Percentiles rank a stretch among this genome's conserved stretches.
Evolutionary conservation across 352 stramenopile species (phyloP).

Genomic region (Phytophthora syringae): DNA sequence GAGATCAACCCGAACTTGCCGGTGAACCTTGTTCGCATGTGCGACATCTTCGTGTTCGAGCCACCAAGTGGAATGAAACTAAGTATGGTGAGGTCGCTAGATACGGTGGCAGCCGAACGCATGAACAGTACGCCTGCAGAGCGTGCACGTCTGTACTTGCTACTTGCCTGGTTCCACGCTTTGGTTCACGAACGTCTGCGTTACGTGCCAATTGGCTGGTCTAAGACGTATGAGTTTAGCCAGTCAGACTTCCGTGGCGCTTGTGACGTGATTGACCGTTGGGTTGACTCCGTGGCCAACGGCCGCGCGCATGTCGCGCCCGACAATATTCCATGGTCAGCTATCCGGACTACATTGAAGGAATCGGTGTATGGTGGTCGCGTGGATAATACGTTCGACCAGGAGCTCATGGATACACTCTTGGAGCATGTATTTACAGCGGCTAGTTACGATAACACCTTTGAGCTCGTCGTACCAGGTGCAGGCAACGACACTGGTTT

Average conservation of each 20-base stretch:
- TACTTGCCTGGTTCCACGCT: slow-evolving; percentile 99
- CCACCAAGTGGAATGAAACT: slow-evolving; percentile 97
- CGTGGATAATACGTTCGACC: slow-evolving; percentile 97
- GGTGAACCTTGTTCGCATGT: slow-evolving; percentile 96
- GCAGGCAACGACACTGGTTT: slow-evolving; percentile 58
- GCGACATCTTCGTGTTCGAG: slow-evolving; percentile 98
- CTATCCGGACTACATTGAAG: slow-evolving; percentile 96
- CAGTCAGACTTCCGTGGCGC: slow-evolving; percentile 98
- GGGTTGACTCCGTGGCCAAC: slow-evolving; percentile 90
- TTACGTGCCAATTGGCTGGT: slow-evolving; percentile 98
- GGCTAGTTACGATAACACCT: slow-evolving; percentile 93
- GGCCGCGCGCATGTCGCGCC: slow-evolving; percentile 93
- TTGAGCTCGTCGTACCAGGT: slow-evolving; percentile 59
- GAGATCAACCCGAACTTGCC: slow-evolving; percentile 98
- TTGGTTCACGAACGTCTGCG: slow-evolving; percentile 98
- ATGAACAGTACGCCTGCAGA: slow-evolving; percentile 92
- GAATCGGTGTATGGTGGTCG: slow-evolving; percentile 98
- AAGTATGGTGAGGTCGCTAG: slow-evolving; percentile 96
- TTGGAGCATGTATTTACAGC: slow-evolving; percentile 94
- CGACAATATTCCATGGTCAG: slow-evolving; percentile 98
- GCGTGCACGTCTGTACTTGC: slow-evolving; percentile 93
- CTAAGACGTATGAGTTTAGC: slow-evolving; percentile 99
- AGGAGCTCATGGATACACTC: slow-evolving; percentile 95
- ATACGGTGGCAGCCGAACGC: slow-evolving; percentile 90
- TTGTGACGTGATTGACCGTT: slow-evolving; percentile 98